These are phyloP conservation scores for Geotrichum fermentans DNA, from an alignment of 1,139 yeast species.

Conservation along the genomic window DNA sequence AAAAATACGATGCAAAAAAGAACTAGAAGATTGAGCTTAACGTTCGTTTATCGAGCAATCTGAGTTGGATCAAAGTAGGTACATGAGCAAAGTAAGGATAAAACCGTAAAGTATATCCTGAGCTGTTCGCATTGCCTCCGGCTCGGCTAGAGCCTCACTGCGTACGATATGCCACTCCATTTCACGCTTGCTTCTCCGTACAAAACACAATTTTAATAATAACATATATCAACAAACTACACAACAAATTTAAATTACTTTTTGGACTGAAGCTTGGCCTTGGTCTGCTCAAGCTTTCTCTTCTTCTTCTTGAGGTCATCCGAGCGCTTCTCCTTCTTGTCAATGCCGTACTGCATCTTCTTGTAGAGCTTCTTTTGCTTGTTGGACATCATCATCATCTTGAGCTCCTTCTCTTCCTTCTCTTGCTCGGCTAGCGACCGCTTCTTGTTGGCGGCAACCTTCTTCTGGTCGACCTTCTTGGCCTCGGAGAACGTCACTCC, in stretches of 20 bases:
- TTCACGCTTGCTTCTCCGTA: no score
- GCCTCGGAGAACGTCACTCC: conserved; percentile 73
- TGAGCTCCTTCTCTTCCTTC: conserved; percentile 77
- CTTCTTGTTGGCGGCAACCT: conserved; percentile 32
- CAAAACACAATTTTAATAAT: no score
- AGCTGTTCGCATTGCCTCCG: no score
- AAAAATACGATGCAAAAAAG: no score
- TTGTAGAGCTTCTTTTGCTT: conserved; percentile 91
- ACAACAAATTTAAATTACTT: conserved; percentile 28
- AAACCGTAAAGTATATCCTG: no score
- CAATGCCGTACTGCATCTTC: conserved; percentile 90
- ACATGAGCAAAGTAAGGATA: no score
- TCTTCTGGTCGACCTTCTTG: conserved; percentile 24
- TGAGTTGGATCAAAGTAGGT: no score
- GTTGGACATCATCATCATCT: conserved; percentile 95
- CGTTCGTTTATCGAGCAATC: no score
- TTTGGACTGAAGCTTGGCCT: conserved; percentile 51
- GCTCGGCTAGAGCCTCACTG: no score
- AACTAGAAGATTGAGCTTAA: no score
- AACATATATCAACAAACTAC: no score
- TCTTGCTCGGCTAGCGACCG: conserved; percentile 36
- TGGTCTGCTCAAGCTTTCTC: conserved; percentile 67
- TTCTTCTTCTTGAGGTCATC: conserved; percentile 73
- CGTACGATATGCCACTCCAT: no score
- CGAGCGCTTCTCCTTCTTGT: conserved; percentile 75